Evolutionary conservation across 2,329 filamentous ascomycete species (phyloP), one percentile per base, ranked within the genome.

Genomic region (Tetracladium maxilliforme): DNA sequence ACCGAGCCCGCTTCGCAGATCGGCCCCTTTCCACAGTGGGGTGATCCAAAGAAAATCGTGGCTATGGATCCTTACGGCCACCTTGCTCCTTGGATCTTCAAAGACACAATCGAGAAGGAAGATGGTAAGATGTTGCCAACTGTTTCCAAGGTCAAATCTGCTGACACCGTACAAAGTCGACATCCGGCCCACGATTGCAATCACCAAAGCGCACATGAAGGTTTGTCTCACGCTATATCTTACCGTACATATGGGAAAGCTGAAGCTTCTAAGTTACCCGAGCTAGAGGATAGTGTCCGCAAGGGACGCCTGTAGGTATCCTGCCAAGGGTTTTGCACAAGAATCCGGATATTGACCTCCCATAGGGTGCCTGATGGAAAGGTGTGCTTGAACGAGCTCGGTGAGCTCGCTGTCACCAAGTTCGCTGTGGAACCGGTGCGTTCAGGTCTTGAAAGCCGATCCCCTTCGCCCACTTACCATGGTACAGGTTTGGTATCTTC

Each of bases 51-150:
- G 51, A 95, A 94, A 60, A 95, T 98, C 34, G 87, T 95, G 10
- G 82, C 87, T 11, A 93, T 98, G 83, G 90, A 95, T 45, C 87
- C 87, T 1, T 81, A 78, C 48, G 87, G 90, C 6, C 90, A 95
- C 54, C 58, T 93, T 31, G 69, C 77, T 7, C 81, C 82, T 7
- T 86, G 77, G 75, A 54, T 92, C 20, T 92, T 77, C 56, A 79
- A 78, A 35, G 72, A 87, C 33, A 64, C 70, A 22, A 84, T 90
- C 40, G 63, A 79, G 24, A 71, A 76, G 25, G 72, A 94, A 22
- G 70, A 82, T 38, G 55, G 69, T 69, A 48, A 28, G 48, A 41
- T 23, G 11, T 12, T 11, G 16, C 5, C 12, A 12, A 5, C 18
- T 26, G 10, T n/a, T n/a, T n/a, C n/a, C n/a, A n/a, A n/a, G n/a